Percentiles rank a stretch among this genome's conserved stretches.
Conservation (phyloP, 306 rosid genomes). For the Coriaria nepalensis region DNA sequence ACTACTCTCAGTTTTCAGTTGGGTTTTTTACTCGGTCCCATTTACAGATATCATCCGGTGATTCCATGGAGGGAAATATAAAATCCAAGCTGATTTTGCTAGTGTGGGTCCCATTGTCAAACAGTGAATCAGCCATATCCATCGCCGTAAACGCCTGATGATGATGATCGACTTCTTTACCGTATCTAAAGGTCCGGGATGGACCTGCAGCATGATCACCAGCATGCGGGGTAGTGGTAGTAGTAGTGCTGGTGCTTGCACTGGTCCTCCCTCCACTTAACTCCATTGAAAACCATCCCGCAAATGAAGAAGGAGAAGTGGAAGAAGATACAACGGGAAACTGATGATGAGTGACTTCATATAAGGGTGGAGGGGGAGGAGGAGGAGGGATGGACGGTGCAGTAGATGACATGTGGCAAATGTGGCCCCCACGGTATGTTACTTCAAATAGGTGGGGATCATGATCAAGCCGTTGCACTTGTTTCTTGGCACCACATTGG, state of each 20-base stretch:
- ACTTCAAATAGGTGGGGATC: conserved; percentile 39
- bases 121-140: conserved; percentile 61
- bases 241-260: background rate
- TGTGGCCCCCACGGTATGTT: conserved; percentile 41
- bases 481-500: conserved; percentile 59
- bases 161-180: conserved; percentile 20
- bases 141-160: conserved; percentile 18
- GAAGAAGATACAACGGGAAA: conserved; percentile 7
- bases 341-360: conserved; percentile 6
- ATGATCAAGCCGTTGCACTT: conserved; percentile 41
- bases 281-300: conserved; percentile 24
- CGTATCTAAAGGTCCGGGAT: conserved; percentile 14
- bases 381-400: conserved; percentile 40
- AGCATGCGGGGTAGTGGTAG: too few species aligned
- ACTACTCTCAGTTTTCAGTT: too few species aligned
- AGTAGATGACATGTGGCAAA: conserved; percentile 56
- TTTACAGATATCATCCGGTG: conserved; percentile 8
- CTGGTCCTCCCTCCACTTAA: conserved; percentile 4
- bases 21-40: conserved; percentile 3
- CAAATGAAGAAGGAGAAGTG: background rate
- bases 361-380: conserved; percentile 4
- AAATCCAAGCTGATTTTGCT: conserved; percentile 40
- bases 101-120: conserved; percentile 42
- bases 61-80: conserved; percentile 26
- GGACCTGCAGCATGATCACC: conserved; percentile 14